Conservation (phyloP, 2,329 filamentous ascomycete species). For the Fusarium sp. region DNA sequence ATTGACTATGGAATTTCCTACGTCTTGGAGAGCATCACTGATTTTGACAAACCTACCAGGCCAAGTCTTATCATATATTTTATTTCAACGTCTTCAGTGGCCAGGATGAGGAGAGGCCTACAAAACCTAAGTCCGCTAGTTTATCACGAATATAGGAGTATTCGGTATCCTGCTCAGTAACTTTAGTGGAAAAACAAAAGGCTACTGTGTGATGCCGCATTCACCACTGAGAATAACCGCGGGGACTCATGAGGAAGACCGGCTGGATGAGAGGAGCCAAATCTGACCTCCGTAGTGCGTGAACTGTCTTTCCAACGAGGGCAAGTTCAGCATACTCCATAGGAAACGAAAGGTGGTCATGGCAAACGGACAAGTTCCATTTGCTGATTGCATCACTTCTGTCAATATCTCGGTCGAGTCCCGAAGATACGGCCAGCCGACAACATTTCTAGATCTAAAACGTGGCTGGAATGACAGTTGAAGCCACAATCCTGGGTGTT, state of each 20-base stretch:
- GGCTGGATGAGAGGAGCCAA: slow-evolving; percentile 31
- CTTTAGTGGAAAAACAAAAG: background rate
- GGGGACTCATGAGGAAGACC: slow-evolving; percentile 24
- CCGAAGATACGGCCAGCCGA: slow-evolving; percentile 36
- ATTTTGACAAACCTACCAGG: background rate
- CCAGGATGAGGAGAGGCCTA: background rate
- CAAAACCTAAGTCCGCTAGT: background rate
- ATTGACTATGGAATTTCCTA: background rate
- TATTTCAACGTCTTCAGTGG: background rate
- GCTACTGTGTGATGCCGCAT: background rate
- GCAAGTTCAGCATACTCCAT: slow-evolving; percentile 1
- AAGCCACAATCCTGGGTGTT: slow-evolving; percentile 15
- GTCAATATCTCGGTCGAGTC: slow-evolving; percentile 39
- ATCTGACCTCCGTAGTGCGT: slow-evolving; percentile 1
- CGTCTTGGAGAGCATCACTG: background rate
- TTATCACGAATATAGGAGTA: background rate
- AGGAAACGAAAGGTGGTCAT: background rate
- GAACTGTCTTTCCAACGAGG: background rate
- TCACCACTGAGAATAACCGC: slow-evolving; percentile 32
- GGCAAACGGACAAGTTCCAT: slow-evolving; percentile 23
- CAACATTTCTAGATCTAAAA: background rate
- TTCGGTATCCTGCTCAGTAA: background rate
- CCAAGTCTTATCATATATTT: too few relatives aligned
- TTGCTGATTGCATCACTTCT: slow-evolving; percentile 13
- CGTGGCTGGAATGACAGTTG: slow-evolving; percentile 7